Conservation (phyloP, 441 rosid species). For the Gossypium lobatum region DNA sequence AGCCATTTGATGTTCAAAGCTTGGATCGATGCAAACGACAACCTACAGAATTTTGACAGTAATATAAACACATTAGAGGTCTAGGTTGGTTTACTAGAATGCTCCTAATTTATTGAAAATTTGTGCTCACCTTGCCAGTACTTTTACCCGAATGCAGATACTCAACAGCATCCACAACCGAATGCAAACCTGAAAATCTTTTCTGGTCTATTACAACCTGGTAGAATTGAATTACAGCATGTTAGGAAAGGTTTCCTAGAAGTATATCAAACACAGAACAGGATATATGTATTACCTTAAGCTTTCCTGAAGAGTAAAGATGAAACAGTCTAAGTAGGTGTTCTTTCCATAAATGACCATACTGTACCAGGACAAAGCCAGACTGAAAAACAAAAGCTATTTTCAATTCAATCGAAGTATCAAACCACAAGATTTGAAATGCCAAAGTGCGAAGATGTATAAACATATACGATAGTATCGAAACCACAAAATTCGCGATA, state of each 20-base stretch:
- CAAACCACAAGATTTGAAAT: not conserved
- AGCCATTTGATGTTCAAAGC: slow-evolving; percentile 45
- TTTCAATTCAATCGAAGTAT: not conserved
- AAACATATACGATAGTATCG: not conserved
- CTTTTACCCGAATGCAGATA: slow-evolving; percentile 94
- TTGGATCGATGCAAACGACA: slow-evolving; percentile 73
- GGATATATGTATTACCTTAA: slow-evolving; percentile 39
- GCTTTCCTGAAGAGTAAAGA: slow-evolving; percentile 74
- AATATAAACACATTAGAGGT: not conserved
- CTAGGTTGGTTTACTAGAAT: not conserved
- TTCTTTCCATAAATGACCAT: slow-evolving; percentile 66
- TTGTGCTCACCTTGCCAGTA: slow-evolving; percentile 69
- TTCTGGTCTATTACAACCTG: slow-evolving; percentile 73
- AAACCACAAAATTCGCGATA: not conserved
- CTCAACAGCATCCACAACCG: slow-evolving; percentile 91
- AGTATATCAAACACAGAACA: too few relatives aligned
- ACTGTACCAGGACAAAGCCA: slow-evolving; percentile 84
- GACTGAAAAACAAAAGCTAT: slow-evolving; percentile 42
- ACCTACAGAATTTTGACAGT: slow-evolving; percentile 38
- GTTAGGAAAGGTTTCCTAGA: slow-evolving; percentile 14
- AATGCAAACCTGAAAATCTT: slow-evolving; percentile 14
- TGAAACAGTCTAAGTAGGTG: slow-evolving; percentile 63
- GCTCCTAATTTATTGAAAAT: not conserved
- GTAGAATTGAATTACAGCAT: not conserved
- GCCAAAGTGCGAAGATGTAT: not conserved